A percentile compares a stretch with the other conserved stretches of the same genome.
These are phyloP conservation scores for Candida glucosophila DNA, from an alignment of 1,139 yeast genomes.

Conservation along the genomic window DNA sequence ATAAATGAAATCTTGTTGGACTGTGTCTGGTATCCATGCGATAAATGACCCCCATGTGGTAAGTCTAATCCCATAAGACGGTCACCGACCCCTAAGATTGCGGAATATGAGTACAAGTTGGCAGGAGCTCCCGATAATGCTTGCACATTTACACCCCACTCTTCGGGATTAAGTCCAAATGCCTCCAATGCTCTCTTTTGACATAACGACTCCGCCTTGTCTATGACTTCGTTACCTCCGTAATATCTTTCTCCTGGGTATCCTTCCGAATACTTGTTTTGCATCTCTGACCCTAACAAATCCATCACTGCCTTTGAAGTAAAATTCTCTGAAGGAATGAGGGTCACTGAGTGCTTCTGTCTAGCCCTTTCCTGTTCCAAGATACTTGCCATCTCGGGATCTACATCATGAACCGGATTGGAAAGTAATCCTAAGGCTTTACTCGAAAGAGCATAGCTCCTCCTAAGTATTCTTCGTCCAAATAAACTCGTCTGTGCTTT, in stretches of 20 bases:
- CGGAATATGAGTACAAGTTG: constrained; percentile 85
- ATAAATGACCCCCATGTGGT: constrained; percentile 96
- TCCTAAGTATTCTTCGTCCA: too few relatives aligned
- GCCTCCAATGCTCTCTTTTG: constrained; percentile 89
- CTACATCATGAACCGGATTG: constrained; percentile 56
- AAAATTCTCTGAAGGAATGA: constrained; percentile 92
- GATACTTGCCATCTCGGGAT: constrained; percentile 80
- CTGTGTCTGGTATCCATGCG: constrained; percentile 92
- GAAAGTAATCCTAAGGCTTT: constrained; percentile 49
- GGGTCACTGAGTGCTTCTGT: constrained; percentile 82
- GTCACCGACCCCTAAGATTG: constrained; percentile 85
- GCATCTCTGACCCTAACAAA: constrained; percentile 91
- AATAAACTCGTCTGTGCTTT: too few relatives aligned
- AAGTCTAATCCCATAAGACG: constrained; percentile 93
- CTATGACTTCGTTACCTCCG: constrained; percentile 94
- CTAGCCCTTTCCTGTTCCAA: constrained; percentile 66
- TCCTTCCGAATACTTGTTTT: constrained; percentile 97
- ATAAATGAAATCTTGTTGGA: constrained; percentile 82
- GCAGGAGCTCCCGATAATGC: constrained; percentile 95
- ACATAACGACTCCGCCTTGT: constrained; percentile 81
- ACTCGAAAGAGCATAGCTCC: constrained; percentile 41
- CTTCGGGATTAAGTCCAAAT: constrained; percentile 60
- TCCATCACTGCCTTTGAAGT: constrained; percentile 94
- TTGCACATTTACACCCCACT: constrained; percentile 97
- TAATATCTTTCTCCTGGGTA: constrained; percentile 97